Evolutionary conservation across 2,329 filamentous ascomycete species (phyloP), one percentile per base, ranked within the genome.

Genomic region (Pestalotiopsis sp.): DNA sequence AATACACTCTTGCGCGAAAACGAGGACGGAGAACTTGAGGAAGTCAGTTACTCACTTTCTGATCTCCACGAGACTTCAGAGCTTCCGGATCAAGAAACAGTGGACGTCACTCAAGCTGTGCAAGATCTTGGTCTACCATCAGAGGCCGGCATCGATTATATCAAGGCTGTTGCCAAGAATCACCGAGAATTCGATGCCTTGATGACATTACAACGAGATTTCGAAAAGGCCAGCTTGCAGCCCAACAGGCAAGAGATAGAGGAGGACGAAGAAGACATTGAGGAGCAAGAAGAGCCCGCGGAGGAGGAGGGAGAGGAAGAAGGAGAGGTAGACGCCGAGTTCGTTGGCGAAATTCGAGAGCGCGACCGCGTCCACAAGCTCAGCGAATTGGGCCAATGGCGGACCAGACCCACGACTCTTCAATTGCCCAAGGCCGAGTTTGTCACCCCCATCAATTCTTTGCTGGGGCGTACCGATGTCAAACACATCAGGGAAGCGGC

Each of bases 401-500:
- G 89, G 63, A 94, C 93, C 1, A 86, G 84, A 25, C 93, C 95
- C 1, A 87, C 87, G 56, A 97, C 95, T 9, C 79, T 98, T 14
- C 85, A 88, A n/a, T 82, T 97, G 3, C 94, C 95, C 0, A 87
- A 89, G 71, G 83, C 85, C n/a, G 84, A 88, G 2, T 86, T 98
- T 56, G 86, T 92, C 9, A 82, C 87, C 3, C 94, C 94, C 0
- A 90, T 97, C 20, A 85, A 88, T 2, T 81, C 87, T 4, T 84
- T 97, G 2, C 84, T 98, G 2, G 85, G 85, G 14, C 84, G 91
- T 67, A 88, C 90, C 67, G 88, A 94, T 68, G 88, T 90, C 58
- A 92, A 90, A 68, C 96, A 99, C 77, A 84, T 98, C 39, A 85
- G 86, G 41, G 87, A 91, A 68, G 87, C 92, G 1, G 93, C 95